Conservation (phyloP, 768 basidiomycete genomes). For the Tulasnella calospora region DNA sequence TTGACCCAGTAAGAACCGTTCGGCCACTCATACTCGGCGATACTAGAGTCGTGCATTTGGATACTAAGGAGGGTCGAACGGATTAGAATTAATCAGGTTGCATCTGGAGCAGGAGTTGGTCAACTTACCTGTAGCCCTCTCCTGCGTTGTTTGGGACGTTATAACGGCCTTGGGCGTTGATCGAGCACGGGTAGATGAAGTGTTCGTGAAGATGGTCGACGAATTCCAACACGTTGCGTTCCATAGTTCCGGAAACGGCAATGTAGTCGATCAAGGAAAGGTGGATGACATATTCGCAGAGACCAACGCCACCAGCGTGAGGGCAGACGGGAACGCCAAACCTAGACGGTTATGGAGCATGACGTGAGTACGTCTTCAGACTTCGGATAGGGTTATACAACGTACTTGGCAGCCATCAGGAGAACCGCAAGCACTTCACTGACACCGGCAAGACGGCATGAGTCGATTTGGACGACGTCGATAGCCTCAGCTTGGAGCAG, state of each 20-base stretch:
- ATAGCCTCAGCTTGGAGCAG: constrained; percentile 81
- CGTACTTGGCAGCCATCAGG: constrained; percentile 82
- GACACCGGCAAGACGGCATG: constrained; percentile 88
- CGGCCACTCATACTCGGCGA: constrained; percentile 82
- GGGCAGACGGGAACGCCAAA: constrained; percentile 86
- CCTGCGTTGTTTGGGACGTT: constrained; percentile 71
- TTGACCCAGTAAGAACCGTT: constrained; percentile 70
- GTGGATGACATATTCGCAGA: constrained; percentile 57
- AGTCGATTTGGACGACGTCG: constrained; percentile 93
- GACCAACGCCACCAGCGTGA: constrained; percentile 89
- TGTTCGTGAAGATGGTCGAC: constrained; percentile 92
- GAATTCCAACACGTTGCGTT: constrained; percentile 83
- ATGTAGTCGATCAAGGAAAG: constrained; percentile 80
- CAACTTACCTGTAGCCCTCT: constrained; percentile 70
- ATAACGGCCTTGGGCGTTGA: constrained; percentile 79
- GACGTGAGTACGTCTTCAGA: too few species aligned
- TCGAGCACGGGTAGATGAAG: constrained; percentile 81
- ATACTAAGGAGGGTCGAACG: constrained; percentile 50
- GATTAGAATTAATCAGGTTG: neutral
- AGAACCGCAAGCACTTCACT: constrained; percentile 88
- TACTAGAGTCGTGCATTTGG: constrained; percentile 78
- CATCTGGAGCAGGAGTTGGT: neutral
- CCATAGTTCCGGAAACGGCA: constrained; percentile 83
- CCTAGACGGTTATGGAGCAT: constrained; percentile 36
- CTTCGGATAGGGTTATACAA: neutral